Conservation (phyloP, 2,329 filamentous ascomycete species). For the Lachnellula cervina region DNA sequence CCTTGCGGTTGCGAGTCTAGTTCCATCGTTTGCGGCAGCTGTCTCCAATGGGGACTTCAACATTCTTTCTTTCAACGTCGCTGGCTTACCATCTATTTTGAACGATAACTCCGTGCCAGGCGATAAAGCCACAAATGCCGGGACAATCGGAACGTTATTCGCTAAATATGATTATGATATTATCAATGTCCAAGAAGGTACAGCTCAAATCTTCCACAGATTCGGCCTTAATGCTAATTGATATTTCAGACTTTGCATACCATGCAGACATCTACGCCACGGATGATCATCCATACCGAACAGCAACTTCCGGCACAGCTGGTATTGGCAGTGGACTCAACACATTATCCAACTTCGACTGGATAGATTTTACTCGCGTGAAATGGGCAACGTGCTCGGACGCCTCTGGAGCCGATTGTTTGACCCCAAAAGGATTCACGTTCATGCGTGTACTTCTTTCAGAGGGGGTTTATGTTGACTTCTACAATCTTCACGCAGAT, state of each 20-base stretch:
- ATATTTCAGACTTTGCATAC: slow-evolving; percentile 57
- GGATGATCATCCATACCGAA: slow-evolving; percentile 55
- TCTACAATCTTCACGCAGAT: slow-evolving; percentile 64
- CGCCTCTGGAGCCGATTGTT: slow-evolving; percentile 52
- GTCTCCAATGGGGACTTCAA: slow-evolving; percentile 42
- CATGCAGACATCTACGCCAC: slow-evolving; percentile 58
- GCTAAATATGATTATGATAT: slow-evolving; percentile 54
- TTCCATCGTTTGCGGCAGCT: slow-evolving; percentile 13
- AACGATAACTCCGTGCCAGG: slow-evolving; percentile 58
- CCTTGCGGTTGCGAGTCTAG: slow-evolving; percentile 13
- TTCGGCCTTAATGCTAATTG: neutral
- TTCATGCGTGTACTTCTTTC: slow-evolving; percentile 55
- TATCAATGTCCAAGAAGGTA: slow-evolving; percentile 58
- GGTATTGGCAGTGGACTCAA: slow-evolving; percentile 61
- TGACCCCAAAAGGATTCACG: slow-evolving; percentile 67
- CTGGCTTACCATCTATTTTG: slow-evolving; percentile 52
- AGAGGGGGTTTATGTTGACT: slow-evolving; percentile 52
- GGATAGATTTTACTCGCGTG: slow-evolving; percentile 49
- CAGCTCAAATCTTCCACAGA: neutral
- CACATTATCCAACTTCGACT: slow-evolving; percentile 55
- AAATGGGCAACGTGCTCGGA: slow-evolving; percentile 57
- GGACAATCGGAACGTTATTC: slow-evolving; percentile 52
- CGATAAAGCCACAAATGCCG: slow-evolving; percentile 55
- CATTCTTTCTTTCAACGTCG: slow-evolving; percentile 54
- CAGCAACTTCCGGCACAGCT: slow-evolving; percentile 60